Evolutionary conservation across 257 asterid genomes (phyloP).

Genomic region (Echium plantagineum): DNA sequence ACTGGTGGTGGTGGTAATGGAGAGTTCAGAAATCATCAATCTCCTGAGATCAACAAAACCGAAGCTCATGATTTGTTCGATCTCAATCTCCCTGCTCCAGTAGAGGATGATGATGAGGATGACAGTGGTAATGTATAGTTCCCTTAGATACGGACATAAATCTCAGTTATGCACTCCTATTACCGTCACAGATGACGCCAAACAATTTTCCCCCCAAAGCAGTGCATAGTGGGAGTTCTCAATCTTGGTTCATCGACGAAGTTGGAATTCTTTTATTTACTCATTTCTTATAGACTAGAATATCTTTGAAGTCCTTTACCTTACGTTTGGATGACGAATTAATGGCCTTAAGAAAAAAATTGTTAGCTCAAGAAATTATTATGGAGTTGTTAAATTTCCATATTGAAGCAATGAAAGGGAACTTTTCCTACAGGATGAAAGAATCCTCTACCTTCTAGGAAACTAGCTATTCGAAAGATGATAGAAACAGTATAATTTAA

Average conservation of each 20-base stretch:
- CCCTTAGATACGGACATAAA: neutral
- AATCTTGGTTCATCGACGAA: no score
- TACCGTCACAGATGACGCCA: neutral
- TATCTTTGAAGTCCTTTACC: neutral
- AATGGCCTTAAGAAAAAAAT: no score
- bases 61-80: slow-evolving; percentile 48
- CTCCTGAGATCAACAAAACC: slow-evolving; percentile 23
- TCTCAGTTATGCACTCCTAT: neutral
- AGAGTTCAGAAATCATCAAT: slow-evolving; percentile 14
- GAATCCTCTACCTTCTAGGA: slow-evolving; percentile 18
- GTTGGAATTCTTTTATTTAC: no score
- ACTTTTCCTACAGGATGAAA: neutral
- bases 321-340: neutral
- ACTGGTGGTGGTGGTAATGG: slow-evolving; percentile 19
- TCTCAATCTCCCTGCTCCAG: slow-evolving; percentile 78
- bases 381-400: neutral
- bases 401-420: neutral
- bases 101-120: neutral
- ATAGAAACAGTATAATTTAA: neutral
- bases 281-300: neutral
- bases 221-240: no score
- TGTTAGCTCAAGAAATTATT: neutral
- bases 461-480: slow-evolving; percentile 40
- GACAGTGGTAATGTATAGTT: neutral
- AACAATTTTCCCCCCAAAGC: no score